phyloP scores from a whole-genome alignment of 2,329 filamentous ascomycete species.

The Trichoderma sp. region DNA sequence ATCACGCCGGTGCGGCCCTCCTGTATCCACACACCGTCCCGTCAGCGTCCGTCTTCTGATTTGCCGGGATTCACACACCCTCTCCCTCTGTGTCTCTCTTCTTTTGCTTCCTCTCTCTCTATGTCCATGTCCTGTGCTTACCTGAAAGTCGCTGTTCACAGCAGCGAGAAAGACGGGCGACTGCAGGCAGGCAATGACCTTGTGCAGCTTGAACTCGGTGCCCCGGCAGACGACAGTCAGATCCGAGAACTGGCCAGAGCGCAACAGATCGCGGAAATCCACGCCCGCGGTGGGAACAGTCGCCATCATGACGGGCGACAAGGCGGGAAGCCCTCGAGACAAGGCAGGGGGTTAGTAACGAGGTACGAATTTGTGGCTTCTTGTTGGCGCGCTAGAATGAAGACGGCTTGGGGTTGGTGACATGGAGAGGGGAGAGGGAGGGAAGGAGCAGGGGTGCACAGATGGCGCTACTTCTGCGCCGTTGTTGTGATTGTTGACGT shows the following conservation, averaged over 20 bases:
- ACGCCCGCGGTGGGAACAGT: not conserved
- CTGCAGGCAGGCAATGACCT: conserved; percentile 31
- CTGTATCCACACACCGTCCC: conserved; percentile 10
- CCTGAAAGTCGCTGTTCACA: conserved; percentile 29
- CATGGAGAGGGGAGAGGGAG: not conserved
- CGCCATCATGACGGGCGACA: not conserved
- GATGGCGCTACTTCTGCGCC: not conserved
- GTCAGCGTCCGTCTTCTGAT: not conserved
- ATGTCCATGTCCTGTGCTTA: not conserved
- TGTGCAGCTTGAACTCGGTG: conserved; percentile 33
- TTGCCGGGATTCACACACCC: not conserved
- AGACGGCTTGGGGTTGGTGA: not conserved
- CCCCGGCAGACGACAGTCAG: conserved; percentile 31
- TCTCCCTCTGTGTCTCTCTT: not conserved
- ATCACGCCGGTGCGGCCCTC: conserved; percentile 29
- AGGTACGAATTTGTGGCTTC: no score
- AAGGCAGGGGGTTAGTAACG: no score
- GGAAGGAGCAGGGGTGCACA: not conserved
- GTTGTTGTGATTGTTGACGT: not conserved
- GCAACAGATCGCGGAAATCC: conserved; percentile 21
- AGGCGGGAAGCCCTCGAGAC: no score
- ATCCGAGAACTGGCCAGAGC: conserved; percentile 32
- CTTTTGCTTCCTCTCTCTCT: not conserved
- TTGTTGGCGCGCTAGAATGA: not conserved
- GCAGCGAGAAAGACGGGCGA: conserved; percentile 31